A percentile compares a stretch with the other conserved stretches of the same genome.
Evolutionary conservation across 495 filamentous ascomycete genomes (phyloP).

Genomic region (Xylaria longipes): DNA sequence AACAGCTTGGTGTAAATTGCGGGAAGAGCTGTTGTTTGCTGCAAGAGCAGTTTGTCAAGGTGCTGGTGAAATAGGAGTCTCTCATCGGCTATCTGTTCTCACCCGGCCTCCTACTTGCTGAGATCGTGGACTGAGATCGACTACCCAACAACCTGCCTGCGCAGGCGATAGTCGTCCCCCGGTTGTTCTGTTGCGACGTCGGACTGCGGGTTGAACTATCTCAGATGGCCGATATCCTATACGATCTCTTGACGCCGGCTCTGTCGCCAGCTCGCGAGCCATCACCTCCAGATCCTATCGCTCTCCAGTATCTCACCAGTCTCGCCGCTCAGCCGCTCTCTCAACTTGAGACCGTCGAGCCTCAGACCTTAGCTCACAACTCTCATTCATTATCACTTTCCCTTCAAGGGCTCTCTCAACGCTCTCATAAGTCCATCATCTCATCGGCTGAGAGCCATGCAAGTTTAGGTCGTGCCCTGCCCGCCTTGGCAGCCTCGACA

Average conservation of each 20-base stretch:
- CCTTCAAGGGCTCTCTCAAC: constrained; percentile 86
- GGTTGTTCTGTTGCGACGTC: not conserved
- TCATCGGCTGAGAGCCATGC: constrained; percentile 78
- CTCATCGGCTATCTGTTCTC: not conserved
- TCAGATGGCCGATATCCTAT: constrained; percentile 70
- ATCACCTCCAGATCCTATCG: constrained; percentile 66
- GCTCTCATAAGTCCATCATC: constrained; percentile 89
- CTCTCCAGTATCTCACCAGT: constrained; percentile 79
- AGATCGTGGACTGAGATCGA: not conserved
- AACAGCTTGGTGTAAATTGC: not conserved
- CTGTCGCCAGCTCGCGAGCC: constrained; percentile 57
- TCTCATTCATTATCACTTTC: constrained; percentile 84
- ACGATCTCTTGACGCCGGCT: constrained; percentile 66
- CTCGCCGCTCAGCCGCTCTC: constrained; percentile 80
- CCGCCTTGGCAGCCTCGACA: constrained; percentile 68
- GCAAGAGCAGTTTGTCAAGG: not conserved
- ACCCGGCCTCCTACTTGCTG: not conserved
- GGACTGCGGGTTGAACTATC: not conserved
- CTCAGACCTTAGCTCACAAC: constrained; percentile 78
- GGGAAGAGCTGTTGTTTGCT: not conserved
- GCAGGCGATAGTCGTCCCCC: not conserved
- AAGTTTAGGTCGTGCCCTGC: constrained; percentile 69
- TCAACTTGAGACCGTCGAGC: constrained; percentile 75
- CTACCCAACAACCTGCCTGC: not conserved
- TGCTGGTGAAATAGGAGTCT: constrained; percentile 9